Conservation (phyloP, 2,329 filamentous ascomycete genomes). For the Fusarium setosum region DNA sequence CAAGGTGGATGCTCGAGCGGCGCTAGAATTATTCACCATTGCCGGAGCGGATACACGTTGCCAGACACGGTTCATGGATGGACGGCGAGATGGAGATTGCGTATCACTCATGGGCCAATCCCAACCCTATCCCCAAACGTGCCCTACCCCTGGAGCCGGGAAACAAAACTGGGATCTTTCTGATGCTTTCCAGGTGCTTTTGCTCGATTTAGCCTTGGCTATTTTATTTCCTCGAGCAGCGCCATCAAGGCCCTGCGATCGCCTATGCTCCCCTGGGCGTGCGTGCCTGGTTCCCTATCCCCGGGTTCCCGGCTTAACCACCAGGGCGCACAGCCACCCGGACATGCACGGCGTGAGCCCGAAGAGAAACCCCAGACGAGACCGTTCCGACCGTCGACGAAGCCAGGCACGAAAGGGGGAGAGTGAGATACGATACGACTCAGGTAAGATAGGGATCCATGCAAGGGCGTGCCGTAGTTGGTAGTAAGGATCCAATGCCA, state of each 20-base stretch:
- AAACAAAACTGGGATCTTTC: slow-evolving; percentile 4
- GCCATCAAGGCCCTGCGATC: slow-evolving; percentile 6
- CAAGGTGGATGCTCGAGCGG: slow-evolving; percentile 20
- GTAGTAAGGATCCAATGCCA: too few species aligned
- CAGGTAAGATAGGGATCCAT: slow-evolving; percentile 6
- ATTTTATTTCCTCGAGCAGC: slow-evolving; percentile 2
- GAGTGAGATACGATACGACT: not conserved
- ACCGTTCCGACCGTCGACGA: not conserved
- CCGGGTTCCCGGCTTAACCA: slow-evolving; percentile 13
- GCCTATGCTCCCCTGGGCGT: slow-evolving; percentile 11
- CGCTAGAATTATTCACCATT: slow-evolving; percentile 32
- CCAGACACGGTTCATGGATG: slow-evolving; percentile 14
- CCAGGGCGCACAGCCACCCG: slow-evolving; percentile 18
- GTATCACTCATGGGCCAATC: slow-evolving; percentile 21
- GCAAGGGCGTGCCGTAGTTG: slow-evolving; percentile 1
- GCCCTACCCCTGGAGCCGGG: slow-evolving; percentile 14
- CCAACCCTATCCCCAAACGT: slow-evolving; percentile 20
- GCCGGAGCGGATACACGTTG: slow-evolving; percentile 17
- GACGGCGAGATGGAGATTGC: slow-evolving; percentile 31
- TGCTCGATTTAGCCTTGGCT: slow-evolving; percentile 6
- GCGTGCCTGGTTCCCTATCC: slow-evolving; percentile 16
- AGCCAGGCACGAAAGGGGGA: not conserved
- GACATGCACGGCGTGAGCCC: slow-evolving; percentile 17
- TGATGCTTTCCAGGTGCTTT: slow-evolving; percentile 3
- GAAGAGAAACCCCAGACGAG: slow-evolving; percentile 7